A percentile compares a stretch with the other conserved stretches of the same genome.
Conservation (phyloP, 2,329 filamentous ascomycete species). For the Apiospora kogelbergensis region DNA sequence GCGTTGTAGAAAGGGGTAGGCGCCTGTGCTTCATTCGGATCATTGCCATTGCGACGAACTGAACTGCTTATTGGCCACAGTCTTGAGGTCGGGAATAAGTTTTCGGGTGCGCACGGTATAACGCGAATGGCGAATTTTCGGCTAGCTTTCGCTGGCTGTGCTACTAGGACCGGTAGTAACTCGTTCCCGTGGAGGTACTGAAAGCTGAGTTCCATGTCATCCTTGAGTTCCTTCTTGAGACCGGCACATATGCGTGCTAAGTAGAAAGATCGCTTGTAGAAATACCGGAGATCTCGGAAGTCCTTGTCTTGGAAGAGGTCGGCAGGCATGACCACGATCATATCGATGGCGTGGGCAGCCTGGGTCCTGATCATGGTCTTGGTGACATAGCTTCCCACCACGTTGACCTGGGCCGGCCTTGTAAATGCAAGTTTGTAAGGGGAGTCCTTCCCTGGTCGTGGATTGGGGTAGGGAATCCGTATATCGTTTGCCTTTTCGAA, state of each 20-base stretch:
- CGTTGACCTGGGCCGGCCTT: conserved; percentile 76
- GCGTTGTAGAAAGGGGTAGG: conserved; percentile 89
- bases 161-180: conserved; percentile 67
- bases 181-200: conserved; percentile 70
- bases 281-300: conserved; percentile 88
- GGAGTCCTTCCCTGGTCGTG: conserved; percentile 70
- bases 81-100: conserved; percentile 70
- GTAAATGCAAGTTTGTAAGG: conserved; percentile 81
- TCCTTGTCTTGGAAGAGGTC: conserved; percentile 90
- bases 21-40: conserved; percentile 39
- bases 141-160: conserved; percentile 36
- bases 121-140: conserved; percentile 65
- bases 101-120: conserved; percentile 70
- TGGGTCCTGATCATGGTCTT: conserved; percentile 71
- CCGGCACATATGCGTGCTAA: conserved; percentile 76
- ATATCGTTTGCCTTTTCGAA: conserved; percentile 16
- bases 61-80: conserved; percentile 69
- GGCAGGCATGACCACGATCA: conserved; percentile 83
- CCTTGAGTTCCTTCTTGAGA: conserved; percentile 57
- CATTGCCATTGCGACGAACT: conserved; percentile 57
- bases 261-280: conserved; percentile 92
- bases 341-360: conserved; percentile 64
- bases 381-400: conserved; percentile 83
- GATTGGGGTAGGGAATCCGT: conserved; percentile 80
- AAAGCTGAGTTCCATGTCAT: conserved; percentile 60